Evolutionary conservation across 2,329 filamentous ascomycete species (phyloP), one percentile per base, ranked within the genome.

Genomic region (Huntiella savannae): DNA sequence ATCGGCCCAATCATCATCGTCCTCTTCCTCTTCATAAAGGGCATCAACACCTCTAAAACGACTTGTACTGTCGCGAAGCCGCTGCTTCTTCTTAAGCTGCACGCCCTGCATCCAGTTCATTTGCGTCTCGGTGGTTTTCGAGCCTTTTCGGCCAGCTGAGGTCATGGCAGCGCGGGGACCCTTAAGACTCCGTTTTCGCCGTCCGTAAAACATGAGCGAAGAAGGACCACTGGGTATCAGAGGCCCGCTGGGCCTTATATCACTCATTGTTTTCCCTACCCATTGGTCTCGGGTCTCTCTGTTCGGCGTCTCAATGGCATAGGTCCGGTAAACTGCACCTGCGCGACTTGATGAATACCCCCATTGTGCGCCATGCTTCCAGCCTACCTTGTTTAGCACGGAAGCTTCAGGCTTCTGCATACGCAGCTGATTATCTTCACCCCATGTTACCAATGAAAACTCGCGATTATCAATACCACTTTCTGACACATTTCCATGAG

Each of bases 371-470:
- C 82, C 84, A 57, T 79, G 84, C 40, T 75, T 66, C 57, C 83
- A 82, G 3, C 83, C 84, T 12, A 92, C 79, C 2, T 72, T 67
- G 49, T 73, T 67, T 1, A 91, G 65, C 28, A 77, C 65, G 19
- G 75, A 65, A 1, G 74, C 63, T 36, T 83, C 72, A 15, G 86
- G 71, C 41, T 76, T 77, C 57, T 93, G 82, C 22, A 95, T 67
- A 42, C 82, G 78, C 28, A 95, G 66, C 55, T 86, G 75, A 53
- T 81, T 82, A 58, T 95, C 88, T 42, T 82, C 79, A 19, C 86
- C 86, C 87, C 87, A 95, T 0, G 87, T 87, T 0, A 95, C 83
- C 13, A 95, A 68, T 59, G 95, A 87, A 52, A 94, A 95, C 45
- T 95, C 87, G 54, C 88, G 75, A 51, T 86, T 68, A 55, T 95